Base-by-base conservation (phyloP, 2,329 filamentous ascomycete species). In the Aureobasidium vineae region DNA sequence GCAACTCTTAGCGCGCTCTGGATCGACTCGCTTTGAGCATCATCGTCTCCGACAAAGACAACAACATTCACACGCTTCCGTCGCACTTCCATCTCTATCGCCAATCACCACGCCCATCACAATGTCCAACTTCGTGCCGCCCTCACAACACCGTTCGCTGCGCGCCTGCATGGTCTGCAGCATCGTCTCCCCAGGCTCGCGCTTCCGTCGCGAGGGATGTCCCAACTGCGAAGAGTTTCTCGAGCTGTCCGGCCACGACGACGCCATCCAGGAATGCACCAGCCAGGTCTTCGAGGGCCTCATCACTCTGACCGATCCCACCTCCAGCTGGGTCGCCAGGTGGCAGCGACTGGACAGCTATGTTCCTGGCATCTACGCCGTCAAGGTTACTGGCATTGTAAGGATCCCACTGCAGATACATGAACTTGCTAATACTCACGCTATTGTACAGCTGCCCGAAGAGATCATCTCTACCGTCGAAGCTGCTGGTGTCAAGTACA, bases 141-240 rank as follows among this genome's bases (percentile, higher is more conserved):
- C 90, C 7, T 84, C 83, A 76, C 90, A 95, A 79, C 88, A 90
- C 81, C 91, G 93, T 79, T 88, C 91, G 77, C 86, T 96, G 72
- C 93, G 95, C 79, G 95, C 95, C 74, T 99, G 95, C 84, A 97
- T 99, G 92, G 92, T 98, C 72, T 99, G 95, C 86, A 94, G 92
- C 65, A 90, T 98, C 76, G 91, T 98, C 70, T 92, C 94, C 83
- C 89, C 90, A 43, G 54, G 70, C 38, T 75, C 94, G 90, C 89
- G 91, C 77, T 99, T 99, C 84, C 84, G 88, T 73, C 86, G 87
- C 73, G 85, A 90, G 75, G 95, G 95, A 71, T 99, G 95, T 76
- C 95, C 95, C 69, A 99, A 99, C 83, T 99, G 95, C 84, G 94
- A 97, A 76, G 87, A 90, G 59, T 91, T 97, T 78, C 89, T 99